These are phyloP conservation scores for Buxus sempervirens DNA, from an alignment of 164 flowering plant species.

Conservation along the genomic window DNA sequence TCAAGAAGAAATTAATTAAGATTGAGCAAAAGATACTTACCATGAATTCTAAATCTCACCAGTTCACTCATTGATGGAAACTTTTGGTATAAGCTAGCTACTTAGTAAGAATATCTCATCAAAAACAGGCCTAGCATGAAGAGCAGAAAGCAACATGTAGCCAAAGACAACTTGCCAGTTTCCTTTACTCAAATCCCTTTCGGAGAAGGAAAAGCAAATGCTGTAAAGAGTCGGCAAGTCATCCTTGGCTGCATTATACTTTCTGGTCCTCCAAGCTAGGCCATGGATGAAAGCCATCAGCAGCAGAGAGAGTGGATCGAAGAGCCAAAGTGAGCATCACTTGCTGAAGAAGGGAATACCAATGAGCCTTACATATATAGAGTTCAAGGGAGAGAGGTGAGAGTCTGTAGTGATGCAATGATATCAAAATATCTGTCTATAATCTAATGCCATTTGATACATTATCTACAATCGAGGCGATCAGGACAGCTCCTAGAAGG, in stretches of 20 bases:
- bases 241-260: constrained; percentile 55
- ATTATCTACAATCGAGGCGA: constrained; percentile 27
- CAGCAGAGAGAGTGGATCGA: no score
- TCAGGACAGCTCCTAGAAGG: constrained; percentile 27
- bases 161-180: constrained; percentile 55
- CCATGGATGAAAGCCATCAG: constrained; percentile 26
- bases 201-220: background rate
- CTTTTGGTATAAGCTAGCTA: no score
- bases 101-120: no score
- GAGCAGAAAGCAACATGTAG: constrained; percentile 43
- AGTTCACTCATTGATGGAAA: no score
- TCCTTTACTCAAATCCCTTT: constrained; percentile 2
- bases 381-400: background rate
- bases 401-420: background rate
- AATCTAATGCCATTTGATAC: constrained; percentile 12
- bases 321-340: no score
- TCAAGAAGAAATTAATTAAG: no score
- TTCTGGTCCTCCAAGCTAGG: constrained; percentile 34
- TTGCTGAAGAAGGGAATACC: background rate
- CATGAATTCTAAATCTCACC: no score
- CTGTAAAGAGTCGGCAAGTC: constrained; percentile 42
- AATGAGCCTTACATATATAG: constrained; percentile 13
- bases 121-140: constrained; percentile 45
- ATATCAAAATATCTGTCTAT: no score
- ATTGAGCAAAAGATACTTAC: no score